phyloP scores from a whole-genome alignment of 495 filamentous ascomycete genomes.

The Articulospora tetracladia region DNA sequence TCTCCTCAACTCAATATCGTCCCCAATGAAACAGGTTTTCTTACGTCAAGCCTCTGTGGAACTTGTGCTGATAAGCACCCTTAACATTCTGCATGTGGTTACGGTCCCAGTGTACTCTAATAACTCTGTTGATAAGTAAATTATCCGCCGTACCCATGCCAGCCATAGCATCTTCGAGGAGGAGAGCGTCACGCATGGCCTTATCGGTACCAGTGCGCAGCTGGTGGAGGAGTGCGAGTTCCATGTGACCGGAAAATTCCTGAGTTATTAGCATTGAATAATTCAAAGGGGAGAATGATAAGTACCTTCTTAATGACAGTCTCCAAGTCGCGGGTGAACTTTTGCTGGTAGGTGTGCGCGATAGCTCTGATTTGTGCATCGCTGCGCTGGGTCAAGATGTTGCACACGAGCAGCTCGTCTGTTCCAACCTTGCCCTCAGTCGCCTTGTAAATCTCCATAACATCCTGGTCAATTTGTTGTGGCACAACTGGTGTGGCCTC shows the following conservation, averaged over 20 bases:
- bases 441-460: constrained; percentile 65
- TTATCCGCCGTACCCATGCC: constrained; percentile 86
- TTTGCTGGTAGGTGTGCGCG: constrained; percentile 60
- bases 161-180: constrained; percentile 81
- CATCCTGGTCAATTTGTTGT: constrained; percentile 66
- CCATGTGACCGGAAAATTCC: constrained; percentile 91
- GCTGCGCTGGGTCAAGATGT: constrained; percentile 66
- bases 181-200: constrained; percentile 73
- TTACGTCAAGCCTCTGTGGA: constrained; percentile 40
- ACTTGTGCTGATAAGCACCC: constrained; percentile 64
- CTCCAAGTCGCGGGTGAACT: constrained; percentile 62
- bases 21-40: background rate
- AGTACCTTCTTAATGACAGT: constrained; percentile 62
- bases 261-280: constrained; percentile 21
- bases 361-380: constrained; percentile 82
- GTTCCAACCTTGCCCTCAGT: constrained; percentile 68
- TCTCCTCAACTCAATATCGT: background rate
- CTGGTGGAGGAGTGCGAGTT: constrained; percentile 76
- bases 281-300: background rate
- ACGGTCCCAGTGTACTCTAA: constrained; percentile 77
- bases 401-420: constrained; percentile 71
- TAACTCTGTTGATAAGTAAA: constrained; percentile 65
- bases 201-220: constrained; percentile 73
- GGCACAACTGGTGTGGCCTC: constrained; percentile 69
- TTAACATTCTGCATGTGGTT: constrained; percentile 68